Evolutionary conservation across 1,284 basidiomycete species (phyloP), one percentile per base, ranked within the genome.

Genomic region (Apiotrichum gracile): DNA sequence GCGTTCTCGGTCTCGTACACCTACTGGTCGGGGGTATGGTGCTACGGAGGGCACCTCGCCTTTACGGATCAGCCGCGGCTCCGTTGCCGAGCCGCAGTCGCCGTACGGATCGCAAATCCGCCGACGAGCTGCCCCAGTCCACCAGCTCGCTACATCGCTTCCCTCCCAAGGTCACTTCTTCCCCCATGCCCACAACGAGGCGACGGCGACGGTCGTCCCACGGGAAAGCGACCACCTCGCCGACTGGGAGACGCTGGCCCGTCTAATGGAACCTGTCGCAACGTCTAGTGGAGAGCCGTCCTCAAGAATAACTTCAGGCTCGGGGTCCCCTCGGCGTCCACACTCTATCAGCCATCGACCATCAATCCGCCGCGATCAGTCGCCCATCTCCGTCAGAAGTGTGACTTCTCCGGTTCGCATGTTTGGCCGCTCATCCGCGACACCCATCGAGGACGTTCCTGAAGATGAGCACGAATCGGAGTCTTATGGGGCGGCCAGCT

Each of bases 211-310:
- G 5, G 24, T 13, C 26, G 52, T 58, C 2, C 34, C 41, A 0
- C 53, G 47, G 2, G 53, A 59, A 48, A 49, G 38, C 46, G 57
- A 59, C 54, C 56, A 58, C 25, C 50, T 65, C n/a, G 63, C 64
- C 24, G 68, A 69, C 47, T 71, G 69, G 69, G 59, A 64, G 42
- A 52, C 60, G 1, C 60, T 71, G 10, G 60, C 62, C 12, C 68
- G 69, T 22, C 55, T 71, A 21, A 54, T 63, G 3, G 56, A 50
- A 5, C 17, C 54, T 41, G 6, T 49, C 47, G 14, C 49, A 24
- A 13, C 49, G 19, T 17, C 58, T 53, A 9, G 49, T 24, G 13
- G 16, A 13, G 16, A 19, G 42, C 25, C 37, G 21, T 37, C 39
- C 22, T 22, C 43, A 17, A 4, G 34, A n/a, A 42, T 27, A 3